These are phyloP conservation scores for Allomyces arbusculus DNA, from an alignment of 192 early-diverging fungal genomes.

Conservation along the genomic window DNA sequence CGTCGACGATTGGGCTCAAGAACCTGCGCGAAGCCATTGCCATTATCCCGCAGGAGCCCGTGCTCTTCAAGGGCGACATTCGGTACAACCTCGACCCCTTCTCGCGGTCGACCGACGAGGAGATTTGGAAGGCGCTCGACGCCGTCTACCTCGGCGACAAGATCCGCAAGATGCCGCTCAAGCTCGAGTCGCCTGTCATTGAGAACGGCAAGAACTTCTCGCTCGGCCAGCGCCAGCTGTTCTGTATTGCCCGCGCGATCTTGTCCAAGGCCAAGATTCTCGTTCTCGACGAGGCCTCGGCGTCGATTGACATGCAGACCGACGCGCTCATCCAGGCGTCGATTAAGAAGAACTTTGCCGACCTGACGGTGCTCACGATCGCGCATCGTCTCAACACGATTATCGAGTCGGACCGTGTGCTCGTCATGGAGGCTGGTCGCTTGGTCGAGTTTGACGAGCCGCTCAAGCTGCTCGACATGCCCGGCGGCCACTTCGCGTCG, in stretches of 20 bases:
- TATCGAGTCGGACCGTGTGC: conserved; percentile 22
- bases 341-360: conserved; percentile 21
- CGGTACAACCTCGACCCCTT: conserved; percentile 77
- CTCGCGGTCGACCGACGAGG: conserved; percentile 26
- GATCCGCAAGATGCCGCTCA: conserved; percentile 1
- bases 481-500: conserved; percentile 12
- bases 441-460: conserved; percentile 31
- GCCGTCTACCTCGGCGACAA: conserved; percentile 21
- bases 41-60: conserved; percentile 69
- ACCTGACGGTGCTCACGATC: conserved; percentile 26
- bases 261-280: conserved; percentile 43
- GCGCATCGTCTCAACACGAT: conserved; percentile 20
- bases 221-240: conserved; percentile 55
- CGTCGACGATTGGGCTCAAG: conserved; percentile 35
- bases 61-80: conserved; percentile 51
- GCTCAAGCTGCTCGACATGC: conserved; percentile 17
- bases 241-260: conserved; percentile 61
- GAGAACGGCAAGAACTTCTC: conserved; percentile 72
- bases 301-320: conserved; percentile 64
- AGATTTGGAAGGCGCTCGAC: conserved; percentile 44
- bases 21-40: conserved; percentile 50
- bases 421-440: conserved; percentile 29
- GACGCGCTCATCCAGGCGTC: conserved; percentile 28
- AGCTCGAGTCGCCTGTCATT: conserved; percentile 56
- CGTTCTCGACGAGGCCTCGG: conserved; percentile 78